Evolutionary conservation across 257 asterid species (phyloP).

Genomic region (Nemophila menziesii): DNA sequence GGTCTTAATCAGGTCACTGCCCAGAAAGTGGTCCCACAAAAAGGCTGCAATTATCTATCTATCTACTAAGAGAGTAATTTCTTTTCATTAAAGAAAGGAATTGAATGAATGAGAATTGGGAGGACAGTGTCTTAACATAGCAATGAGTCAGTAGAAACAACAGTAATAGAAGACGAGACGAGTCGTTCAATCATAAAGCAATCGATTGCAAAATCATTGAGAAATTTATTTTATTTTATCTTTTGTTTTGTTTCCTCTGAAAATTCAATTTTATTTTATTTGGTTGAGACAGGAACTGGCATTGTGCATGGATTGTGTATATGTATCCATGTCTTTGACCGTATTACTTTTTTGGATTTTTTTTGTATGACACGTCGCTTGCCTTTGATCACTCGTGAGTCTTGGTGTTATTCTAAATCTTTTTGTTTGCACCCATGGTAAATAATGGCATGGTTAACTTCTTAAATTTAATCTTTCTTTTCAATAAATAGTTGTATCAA

Average conservation of each 20-base stretch:
- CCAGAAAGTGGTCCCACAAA: not conserved
- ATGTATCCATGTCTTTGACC: conserved; percentile 4
- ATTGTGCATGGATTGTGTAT: conserved; percentile 6
- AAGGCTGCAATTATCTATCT: not conserved
- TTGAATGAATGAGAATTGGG: conserved; percentile 13
- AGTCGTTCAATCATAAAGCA: conserved; percentile 40
- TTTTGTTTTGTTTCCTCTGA: not conserved
- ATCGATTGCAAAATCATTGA: conserved; percentile 49
- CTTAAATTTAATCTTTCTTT: not conserved
- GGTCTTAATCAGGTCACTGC: conserved; percentile 29
- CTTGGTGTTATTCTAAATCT: not conserved
- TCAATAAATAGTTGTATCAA: too few species aligned
- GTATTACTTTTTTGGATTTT: conserved; percentile 1
- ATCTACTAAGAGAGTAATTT: not conserved
- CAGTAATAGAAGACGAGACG: conserved; percentile 16
- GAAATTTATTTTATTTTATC: conserved; percentile 21
- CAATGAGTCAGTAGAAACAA: conserved; percentile 16
- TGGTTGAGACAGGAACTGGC: conserved; percentile 11
- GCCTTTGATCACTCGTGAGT: conserved; percentile 9
- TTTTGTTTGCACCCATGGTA: not conserved
- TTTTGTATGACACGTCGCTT: conserved; percentile 15
- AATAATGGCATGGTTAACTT: not conserved
- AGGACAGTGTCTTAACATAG: conserved; percentile 8
- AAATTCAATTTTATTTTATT: conserved; percentile 14
- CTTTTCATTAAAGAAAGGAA: not conserved